Base-by-base conservation (phyloP, 2,329 filamentous ascomycete species). In the Ceratocystis diversiconidia region DNA sequence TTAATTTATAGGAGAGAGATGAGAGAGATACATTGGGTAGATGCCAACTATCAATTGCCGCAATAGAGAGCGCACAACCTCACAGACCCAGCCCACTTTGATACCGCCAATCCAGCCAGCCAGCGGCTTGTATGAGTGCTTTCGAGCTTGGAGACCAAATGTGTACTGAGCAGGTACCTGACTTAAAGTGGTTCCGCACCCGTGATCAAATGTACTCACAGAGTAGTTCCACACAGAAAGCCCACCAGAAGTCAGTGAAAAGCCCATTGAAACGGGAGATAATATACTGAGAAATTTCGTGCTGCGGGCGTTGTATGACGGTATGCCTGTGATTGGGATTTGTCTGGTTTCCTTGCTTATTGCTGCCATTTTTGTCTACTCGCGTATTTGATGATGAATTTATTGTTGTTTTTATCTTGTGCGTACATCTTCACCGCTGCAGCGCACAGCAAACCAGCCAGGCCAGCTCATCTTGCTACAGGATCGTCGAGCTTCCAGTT, bases 281-380 rank as follows among this genome's bases (percentile, higher is more conserved):
- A 41, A 41, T 12, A 15, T 1, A 15, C 36, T 15, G 8, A 41
- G 10, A 15, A 41, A 25, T 57, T 57, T 57, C 52, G 52, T 30
- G 52, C 30, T 57, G 52, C 52, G 52, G 52, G 52, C 52, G 52
- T 5, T 57, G 52, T 57, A 57, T 57, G 22, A 57, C 52, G 30
- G 30, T 28, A 57, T 57, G 52, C 3, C 19, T 17, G 52, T 41
- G 36, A 15, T 41, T 41, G 36, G 36, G 36, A 15, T 41, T 17
- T 32, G 12, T 36, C 28, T 50, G 48, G 6, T n/a, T 46, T 46
- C 44, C 10, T 61, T 61, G 7, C 59, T 61, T 22, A 15, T 25
- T 28, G 19, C 8, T 61, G 6, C 36, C n/a, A 12, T 61, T 61
- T 61, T 15, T 61, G 10, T 22, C 8, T 19, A 17, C n/a, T 48